Evolutionary conservation across 352 stramenopile genomes (phyloP), one percentile per base, ranked within the genome.

Genomic region (Phytophthora sp.): DNA sequence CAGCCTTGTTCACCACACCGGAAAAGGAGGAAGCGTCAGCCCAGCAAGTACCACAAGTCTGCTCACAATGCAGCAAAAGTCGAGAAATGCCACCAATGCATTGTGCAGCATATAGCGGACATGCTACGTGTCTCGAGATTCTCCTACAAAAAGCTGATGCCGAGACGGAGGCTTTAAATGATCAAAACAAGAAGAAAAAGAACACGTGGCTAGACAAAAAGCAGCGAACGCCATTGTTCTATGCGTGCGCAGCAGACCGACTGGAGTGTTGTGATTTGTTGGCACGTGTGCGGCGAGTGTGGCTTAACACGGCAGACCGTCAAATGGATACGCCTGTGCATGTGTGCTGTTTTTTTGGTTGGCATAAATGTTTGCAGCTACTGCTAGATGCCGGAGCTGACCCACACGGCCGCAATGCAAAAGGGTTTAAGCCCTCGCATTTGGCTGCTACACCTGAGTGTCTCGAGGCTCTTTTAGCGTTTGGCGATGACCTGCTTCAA

Each of bases 321-420:
- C 80, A 89, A 48, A 66, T 84, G n/a, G 77, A 89, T 42, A 82
- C 77, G 15, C 80, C 80, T 2, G 80, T 87, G n/a, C 80, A 89
- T 39, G 80, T 87, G 20, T 86, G 80, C 56, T 89, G 80, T 59
- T 89, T 89, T 43, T 89, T 89, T 35, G 80, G 80, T 17, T 84
- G 77, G 77, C 45, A 84, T 41, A 31, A 59, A 20, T 89, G 80
- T 23, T 66, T 89, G 8, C 46, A 78, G 34, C 41, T 74, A 8
- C 62, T 89, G 9, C 58, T 89, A 12, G 65, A 83, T 34, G 73
- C 70, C 10, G 80, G 80, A 1, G 77, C 77, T n/a, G 71, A 89
- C 37, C 80, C 80, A 4, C 80, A 89, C 53, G 73, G 66, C 2
- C 80, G 80, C 44, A 89, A 89, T 18, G 80, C 77, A 15, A 89